phyloP scores from a whole-genome alignment of 225 moss, liverwort and hornwort genomes.

The Bryum argenteum region DNA sequence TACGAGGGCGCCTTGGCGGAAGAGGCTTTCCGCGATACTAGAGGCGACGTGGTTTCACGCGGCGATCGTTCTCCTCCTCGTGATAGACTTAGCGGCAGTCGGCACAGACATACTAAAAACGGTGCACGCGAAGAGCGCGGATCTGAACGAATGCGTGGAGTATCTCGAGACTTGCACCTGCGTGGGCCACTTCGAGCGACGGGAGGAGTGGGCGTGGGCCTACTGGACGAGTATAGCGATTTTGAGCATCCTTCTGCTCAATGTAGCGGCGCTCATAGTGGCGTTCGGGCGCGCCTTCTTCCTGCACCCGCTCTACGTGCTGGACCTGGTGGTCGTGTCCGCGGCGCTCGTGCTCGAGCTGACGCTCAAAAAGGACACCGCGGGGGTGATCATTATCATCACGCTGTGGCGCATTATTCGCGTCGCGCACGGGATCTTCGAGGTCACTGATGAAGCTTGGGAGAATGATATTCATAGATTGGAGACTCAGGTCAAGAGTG shows the following conservation, averaged over 20 bases:
- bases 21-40: slow-evolving; percentile 46
- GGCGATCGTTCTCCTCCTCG: slow-evolving; percentile 51
- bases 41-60: slow-evolving; percentile 61
- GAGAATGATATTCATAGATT: slow-evolving; percentile 60
- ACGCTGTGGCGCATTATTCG: slow-evolving; percentile 75
- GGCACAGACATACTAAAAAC: slow-evolving; percentile 72
- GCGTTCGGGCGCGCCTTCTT: slow-evolving; percentile 61
- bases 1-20: slow-evolving; percentile 57
- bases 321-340: slow-evolving; percentile 64
- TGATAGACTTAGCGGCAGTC: slow-evolving; percentile 61
- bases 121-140: slow-evolving; percentile 61
- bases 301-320: slow-evolving; percentile 54
- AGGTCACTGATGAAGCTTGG: slow-evolving; percentile 83
- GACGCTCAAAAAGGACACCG: slow-evolving; percentile 64
- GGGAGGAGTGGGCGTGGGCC: slow-evolving; percentile 58
- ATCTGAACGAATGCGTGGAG: slow-evolving; percentile 44
- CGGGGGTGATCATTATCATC: slow-evolving; percentile 64
- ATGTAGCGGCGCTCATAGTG: slow-evolving; percentile 48
- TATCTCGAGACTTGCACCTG: slow-evolving; percentile 51
- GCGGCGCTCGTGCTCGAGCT: slow-evolving; percentile 63
- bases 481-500: slow-evolving; percentile 39
- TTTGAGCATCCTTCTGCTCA: slow-evolving; percentile 50
- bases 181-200: slow-evolving; percentile 39
- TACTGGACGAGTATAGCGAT: slow-evolving; percentile 67
- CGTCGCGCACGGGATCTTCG: slow-evolving; percentile 78